Evolutionary conservation across 345 rosid species (phyloP).

Genomic region (Hibiscus tridactylites): DNA sequence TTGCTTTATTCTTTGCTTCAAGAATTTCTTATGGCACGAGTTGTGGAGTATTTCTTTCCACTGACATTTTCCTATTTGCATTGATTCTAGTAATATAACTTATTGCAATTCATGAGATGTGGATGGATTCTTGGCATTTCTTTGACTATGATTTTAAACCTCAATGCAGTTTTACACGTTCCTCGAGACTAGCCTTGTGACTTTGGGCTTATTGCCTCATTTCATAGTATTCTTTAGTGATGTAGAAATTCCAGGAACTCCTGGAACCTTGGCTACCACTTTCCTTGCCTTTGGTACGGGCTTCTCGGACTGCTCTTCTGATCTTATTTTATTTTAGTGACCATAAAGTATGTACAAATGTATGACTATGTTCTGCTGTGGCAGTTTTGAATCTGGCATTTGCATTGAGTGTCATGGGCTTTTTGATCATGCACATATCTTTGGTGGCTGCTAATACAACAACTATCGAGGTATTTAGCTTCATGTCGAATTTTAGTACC

Average conservation of each 20-base stretch:
- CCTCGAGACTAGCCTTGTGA: constrained; percentile 84
- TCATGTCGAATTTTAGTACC: background rate
- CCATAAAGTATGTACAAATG: background rate
- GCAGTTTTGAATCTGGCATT: constrained; percentile 91
- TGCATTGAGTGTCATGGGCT: constrained; percentile 90
- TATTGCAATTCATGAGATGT: background rate
- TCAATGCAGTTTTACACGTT: constrained; percentile 87
- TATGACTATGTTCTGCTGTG: constrained; percentile 13
- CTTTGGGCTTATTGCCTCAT: constrained; percentile 71
- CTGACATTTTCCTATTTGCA: background rate
- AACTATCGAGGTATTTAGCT: constrained; percentile 72
- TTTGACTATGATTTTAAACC: constrained; percentile 11
- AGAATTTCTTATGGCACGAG: background rate
- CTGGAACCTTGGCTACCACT: constrained; percentile 88
- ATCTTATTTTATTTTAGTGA: background rate
- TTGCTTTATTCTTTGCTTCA: background rate
- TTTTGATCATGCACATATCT: constrained; percentile 86
- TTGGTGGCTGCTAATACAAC: constrained; percentile 84
- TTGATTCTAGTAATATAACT: background rate
- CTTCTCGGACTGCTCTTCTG: background rate
- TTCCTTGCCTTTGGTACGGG: constrained; percentile 87
- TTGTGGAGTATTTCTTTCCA: background rate
- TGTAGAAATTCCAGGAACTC: constrained; percentile 91
- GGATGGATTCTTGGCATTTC: background rate
- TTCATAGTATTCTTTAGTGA: constrained; percentile 88